Evolutionary conservation across 805 yeast species (phyloP), one percentile per base, ranked within the genome.

Genomic region (Ogataea naganishii): DNA sequence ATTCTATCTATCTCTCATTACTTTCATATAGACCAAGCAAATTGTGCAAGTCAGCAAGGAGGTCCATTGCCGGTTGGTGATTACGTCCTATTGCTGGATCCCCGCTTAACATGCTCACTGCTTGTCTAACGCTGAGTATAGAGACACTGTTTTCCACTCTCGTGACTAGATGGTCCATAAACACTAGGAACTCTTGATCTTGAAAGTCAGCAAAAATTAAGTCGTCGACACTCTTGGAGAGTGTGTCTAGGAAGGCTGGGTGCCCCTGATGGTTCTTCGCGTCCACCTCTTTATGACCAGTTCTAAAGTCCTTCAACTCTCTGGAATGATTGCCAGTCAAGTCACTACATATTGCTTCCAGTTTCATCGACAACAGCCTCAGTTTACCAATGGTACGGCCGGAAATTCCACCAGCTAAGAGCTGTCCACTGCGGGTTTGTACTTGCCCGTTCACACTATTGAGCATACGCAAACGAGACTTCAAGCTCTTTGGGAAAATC

Each of bases 401-500:
- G 1, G 53, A 43, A 6, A 56, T 41, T 23, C 58, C 57, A 14
- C 56, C 49, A 22, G 47, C 44, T 13, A 41, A 38, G 13, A 46
- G 36, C 33, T 40, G 43, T 30, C 41, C 44, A 14, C 44, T 35
- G 23, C 41, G 49, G 29, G 41, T 47, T 8, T 43, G 41, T 20
- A 48, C 54, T 22, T 54, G 47, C 17, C 60, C 52, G 24, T 58
- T 65, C 46, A 47, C 59, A 17, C 24, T 39, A 3, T 42, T 41
- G 24, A 49, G 24, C n/a, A 52, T 37, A 31, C 69, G 72, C 53
- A 68, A 68, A 41, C 97, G 67, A 3, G 78, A 60, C 4, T 65
- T 66, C 33, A 88, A 58, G 17, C 64, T 61, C 32, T 64, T 62
- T 2, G 97, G 94, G 58, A 79, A 88, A 0, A 76, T 72, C 27